A percentile compares a stretch with the other conserved stretches of the same genome.
Conservation (phyloP, 129 eudicot species). For the Silybum marianum region DNA sequence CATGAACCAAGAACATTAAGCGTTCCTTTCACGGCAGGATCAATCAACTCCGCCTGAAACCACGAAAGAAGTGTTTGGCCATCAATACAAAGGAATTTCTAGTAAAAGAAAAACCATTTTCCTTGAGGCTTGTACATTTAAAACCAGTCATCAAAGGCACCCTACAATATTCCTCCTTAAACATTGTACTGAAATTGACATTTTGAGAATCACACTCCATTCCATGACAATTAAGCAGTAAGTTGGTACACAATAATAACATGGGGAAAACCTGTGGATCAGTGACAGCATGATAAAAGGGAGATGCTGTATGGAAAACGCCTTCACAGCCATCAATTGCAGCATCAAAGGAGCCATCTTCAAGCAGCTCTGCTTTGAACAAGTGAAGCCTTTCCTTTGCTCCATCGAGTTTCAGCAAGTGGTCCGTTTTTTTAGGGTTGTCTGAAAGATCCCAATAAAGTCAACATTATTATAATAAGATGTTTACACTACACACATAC, state of each 20-base stretch:
- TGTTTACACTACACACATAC: not conserved
- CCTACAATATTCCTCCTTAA: not conserved
- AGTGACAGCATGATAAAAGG: constrained; percentile 35
- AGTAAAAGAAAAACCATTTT: not conserved
- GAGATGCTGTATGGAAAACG: constrained; percentile 56
- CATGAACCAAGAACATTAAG: constrained; percentile 80
- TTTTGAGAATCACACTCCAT: not conserved
- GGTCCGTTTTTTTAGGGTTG: constrained; percentile 53
- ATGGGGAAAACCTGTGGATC: constrained; percentile 44
- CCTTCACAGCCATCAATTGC: constrained; percentile 49
- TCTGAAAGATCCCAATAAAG: constrained; percentile 19
- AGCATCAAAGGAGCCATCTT: constrained; percentile 49
- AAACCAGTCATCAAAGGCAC: not conserved
- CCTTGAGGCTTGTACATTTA: not conserved
- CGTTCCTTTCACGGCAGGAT: constrained; percentile 92
- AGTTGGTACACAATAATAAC: not conserved
- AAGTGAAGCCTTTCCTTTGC: constrained; percentile 69
- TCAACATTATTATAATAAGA: not conserved
- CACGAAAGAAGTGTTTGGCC: not conserved
- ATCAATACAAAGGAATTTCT: not conserved
- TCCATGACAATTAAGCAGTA: not conserved
- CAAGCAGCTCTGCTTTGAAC: constrained; percentile 43
- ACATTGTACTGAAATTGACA: not conserved
- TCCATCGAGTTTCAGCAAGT: constrained; percentile 66
- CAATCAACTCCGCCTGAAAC: constrained; percentile 70